Evolutionary conservation across 441 rosid genomes (phyloP), one percentile per base, ranked within the genome.

Genomic region (Pelargonium fulgidum): DNA sequence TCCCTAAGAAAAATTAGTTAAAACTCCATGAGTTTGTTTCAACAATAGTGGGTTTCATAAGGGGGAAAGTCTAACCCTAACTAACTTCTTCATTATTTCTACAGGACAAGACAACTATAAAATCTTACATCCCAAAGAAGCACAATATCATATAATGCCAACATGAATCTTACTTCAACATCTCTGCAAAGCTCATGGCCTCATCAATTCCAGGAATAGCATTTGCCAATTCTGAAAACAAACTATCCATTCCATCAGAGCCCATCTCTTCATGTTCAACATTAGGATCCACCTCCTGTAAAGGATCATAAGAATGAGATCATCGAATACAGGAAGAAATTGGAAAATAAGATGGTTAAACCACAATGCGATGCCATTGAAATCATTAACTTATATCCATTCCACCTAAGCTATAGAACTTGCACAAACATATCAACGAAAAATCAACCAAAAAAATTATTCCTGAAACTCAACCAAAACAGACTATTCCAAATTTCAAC

Each of bases 171-270:
- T 81, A 92, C 99, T 95, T 95, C 66, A 95, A 84, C 99, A 91
- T 93, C 81, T 93, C 97, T 0, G 97, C 96, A 75, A 91, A 93
- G 79, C 99, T 93, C 99, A 91, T 93, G 2, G 99, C 99, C 79
- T 89, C 98, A 36, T 92, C 99, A 45, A 95, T 95, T 54, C 99
- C 99, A 62, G 99, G 99, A 77, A 93, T 93, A 0, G 99, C 92
- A 88, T 88, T 95, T 0, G 98, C 93, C 52, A 95, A 78, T 75
- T 95, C 99, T 12, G 98, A 87, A 75, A 95, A 83, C 78, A 95
- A 80, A 76, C 83, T 76, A 74, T 92, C 98, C 96, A 95, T 87
- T 72, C 97, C 97, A 62, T 95, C 97, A 0, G 78, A 52, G 44
- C 83, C 87, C 68, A 86, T 8, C 3, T 88, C 96, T 72, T 92